Evolutionary conservation across 2,329 filamentous ascomycete genomes (phyloP).

Genomic region (Juglanconis juglandina): DNA sequence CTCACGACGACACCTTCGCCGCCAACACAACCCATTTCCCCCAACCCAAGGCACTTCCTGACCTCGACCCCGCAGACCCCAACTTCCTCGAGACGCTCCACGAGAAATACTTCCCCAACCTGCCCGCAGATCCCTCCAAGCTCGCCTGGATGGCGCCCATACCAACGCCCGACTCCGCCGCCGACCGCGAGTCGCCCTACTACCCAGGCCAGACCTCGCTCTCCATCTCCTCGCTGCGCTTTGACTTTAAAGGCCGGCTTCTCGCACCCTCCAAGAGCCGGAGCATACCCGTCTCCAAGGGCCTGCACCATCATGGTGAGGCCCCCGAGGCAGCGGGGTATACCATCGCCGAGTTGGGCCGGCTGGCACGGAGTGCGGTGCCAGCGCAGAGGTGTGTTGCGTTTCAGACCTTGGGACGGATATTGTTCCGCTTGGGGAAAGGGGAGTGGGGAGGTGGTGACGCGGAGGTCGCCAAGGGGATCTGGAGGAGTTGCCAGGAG

Average conservation of each 20-base stretch:
- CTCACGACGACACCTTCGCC: slow-evolving; percentile 28
- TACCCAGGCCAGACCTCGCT: slow-evolving; percentile 71
- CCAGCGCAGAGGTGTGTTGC: slow-evolving; percentile 86
- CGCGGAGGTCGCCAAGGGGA: slow-evolving; percentile 64
- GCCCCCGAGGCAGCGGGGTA: slow-evolving; percentile 94
- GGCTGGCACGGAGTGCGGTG: slow-evolving; percentile 75
- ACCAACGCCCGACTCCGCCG: slow-evolving; percentile 57
- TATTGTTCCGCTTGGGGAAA: slow-evolving; percentile 77
- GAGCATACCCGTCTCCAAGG: slow-evolving; percentile 70
- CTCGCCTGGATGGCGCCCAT: slow-evolving; percentile 81
- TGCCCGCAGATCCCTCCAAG: slow-evolving; percentile 76
- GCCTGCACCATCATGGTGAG: slow-evolving; percentile 89
- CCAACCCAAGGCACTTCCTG: slow-evolving; percentile 50
- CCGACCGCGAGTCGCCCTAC: slow-evolving; percentile 71
- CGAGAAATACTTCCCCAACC: slow-evolving; percentile 86
- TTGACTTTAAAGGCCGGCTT: slow-evolving; percentile 79
- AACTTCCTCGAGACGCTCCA: slow-evolving; percentile 83
- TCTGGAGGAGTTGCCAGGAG: slow-evolving; percentile 79
- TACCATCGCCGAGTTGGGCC: slow-evolving; percentile 81
- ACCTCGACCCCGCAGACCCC: slow-evolving; percentile 78
- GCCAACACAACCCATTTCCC: slow-evolving; percentile 60
- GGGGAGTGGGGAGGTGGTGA: slow-evolving; percentile 68
- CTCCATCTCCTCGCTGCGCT: slow-evolving; percentile 75
- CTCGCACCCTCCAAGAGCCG: slow-evolving; percentile 74
- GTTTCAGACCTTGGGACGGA: slow-evolving; percentile 82